Conservation (phyloP, 208 protist genomes). For the Wallacemonas rigidus region DNA sequence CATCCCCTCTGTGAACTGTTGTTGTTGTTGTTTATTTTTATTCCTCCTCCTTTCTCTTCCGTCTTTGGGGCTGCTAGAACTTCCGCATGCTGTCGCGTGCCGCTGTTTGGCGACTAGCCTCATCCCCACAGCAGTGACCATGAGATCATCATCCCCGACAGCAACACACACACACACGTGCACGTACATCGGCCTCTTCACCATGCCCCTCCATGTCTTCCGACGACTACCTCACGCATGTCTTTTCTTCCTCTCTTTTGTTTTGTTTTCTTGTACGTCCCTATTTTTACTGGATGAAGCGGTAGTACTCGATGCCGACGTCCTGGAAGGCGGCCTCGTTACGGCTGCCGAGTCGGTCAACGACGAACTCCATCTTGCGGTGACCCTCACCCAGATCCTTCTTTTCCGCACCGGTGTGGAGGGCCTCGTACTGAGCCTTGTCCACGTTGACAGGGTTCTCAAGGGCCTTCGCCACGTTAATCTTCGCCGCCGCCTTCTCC, state of each 20-base stretch:
- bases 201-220: too few relatives aligned
- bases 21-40: neutral
- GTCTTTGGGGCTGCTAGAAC: too few relatives aligned
- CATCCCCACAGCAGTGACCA: too few relatives aligned
- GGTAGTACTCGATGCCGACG: conserved; percentile 91
- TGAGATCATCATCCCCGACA: too few relatives aligned
- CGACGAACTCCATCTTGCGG: conserved; percentile 81
- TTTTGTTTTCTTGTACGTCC: neutral
- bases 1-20: neutral
- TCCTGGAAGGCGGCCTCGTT: conserved; percentile 90
- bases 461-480: conserved; percentile 76
- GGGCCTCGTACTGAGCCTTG: conserved; percentile 80
- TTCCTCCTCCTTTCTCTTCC: neutral
- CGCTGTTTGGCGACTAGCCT: too few relatives aligned
- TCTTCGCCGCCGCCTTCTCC: conserved; percentile 78
- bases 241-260: conserved; percentile 9
- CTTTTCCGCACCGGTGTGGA: conserved; percentile 81
- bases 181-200: too few relatives aligned
- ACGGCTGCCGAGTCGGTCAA: conserved; percentile 74
- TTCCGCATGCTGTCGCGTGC: too few relatives aligned
- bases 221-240: too few relatives aligned
- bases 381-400: conserved; percentile 54
- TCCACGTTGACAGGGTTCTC: conserved; percentile 70
- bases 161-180: too few relatives aligned
- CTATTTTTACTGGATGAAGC: conserved; percentile 55